Evolutionary conservation across 202 grass and related monocot species (phyloP).

Genomic region (Hordeum pubiflorum): DNA sequence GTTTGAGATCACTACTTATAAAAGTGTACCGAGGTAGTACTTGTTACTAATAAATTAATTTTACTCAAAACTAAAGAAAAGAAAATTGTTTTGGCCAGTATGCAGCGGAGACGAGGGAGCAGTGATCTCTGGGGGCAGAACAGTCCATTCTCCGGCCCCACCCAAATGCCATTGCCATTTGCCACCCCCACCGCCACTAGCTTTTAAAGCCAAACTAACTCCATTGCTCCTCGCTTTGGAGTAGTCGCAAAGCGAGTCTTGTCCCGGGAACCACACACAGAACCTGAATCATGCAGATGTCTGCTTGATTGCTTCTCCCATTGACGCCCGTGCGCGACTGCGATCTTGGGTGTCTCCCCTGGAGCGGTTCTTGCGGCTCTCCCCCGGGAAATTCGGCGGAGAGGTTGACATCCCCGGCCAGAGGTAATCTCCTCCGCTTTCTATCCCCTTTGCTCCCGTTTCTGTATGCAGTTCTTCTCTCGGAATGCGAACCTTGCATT

Average conservation of each 20-base stretch:
- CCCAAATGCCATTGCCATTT: background rate
- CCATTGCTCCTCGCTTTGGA: conserved; percentile 33
- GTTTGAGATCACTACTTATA: too few species aligned
- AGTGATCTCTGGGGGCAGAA: background rate
- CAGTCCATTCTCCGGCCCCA: background rate
- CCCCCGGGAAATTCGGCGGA: background rate
- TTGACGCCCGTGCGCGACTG: background rate
- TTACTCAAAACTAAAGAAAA: background rate
- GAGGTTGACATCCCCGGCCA: background rate
- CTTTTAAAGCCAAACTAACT: conserved; percentile 42
- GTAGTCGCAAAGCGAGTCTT: conserved; percentile 35
- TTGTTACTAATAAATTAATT: too few species aligned
- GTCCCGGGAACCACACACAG: conserved; percentile 3
- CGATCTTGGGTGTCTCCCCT: conserved; percentile 3
- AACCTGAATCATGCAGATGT: conserved; percentile 26
- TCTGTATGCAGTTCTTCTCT: background rate
- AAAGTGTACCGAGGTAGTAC: too few species aligned
- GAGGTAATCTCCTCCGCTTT: conserved; percentile 19
- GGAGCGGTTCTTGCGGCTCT: background rate
- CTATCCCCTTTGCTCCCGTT: background rate
- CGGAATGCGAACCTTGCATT: background rate
- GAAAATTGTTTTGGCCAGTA: too few species aligned
- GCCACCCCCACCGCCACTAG: background rate
- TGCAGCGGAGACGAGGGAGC: background rate
- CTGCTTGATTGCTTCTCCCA: conserved; percentile 24